Base-by-base conservation (phyloP, 306 rosid genomes). In the Astragalus glycyphyllos region DNA sequence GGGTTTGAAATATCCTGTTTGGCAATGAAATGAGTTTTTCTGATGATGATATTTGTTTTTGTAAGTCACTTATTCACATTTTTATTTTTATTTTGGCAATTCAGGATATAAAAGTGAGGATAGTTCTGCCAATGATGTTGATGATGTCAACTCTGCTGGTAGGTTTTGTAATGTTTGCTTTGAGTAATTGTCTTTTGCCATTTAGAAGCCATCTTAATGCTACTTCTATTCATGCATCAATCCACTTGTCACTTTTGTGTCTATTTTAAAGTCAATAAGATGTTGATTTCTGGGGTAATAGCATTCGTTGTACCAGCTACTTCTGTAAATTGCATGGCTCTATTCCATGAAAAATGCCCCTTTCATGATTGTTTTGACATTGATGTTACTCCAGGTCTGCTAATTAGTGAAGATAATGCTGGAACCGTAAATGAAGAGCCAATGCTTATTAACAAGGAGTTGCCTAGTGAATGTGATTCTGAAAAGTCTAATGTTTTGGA, bases 71-170 rank as follows among this genome's bases (percentile, higher is more conserved):
- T 56, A 6, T 38, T 17, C 16, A 7, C 64, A 57, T 8, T 53
- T 63, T 55, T 12, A 2, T 44, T 17, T 20, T 2, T 69, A 42
- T 23, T 44, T 46, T 65, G 64, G n/a, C 42, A 5, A 65, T 81
- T 60, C 80, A 87, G 96, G 98, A 65, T 86, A 86, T 80, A 68
- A 70, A 72, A 82, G 88, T 58, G 98, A 86, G 86, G 97, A 90
- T 74, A 69, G 87, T 86, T 88, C 96, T 23, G 88, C 60, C 40
- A 79, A 82, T 16, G 96, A 80, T 16, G 72, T 79, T 81, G 87
- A 84, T 81, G 87, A 84, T 67, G 75, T 57, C 41, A 82, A 85
- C 74, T 64, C 83, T 5, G 61, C 90, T 63, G 96, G 92, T 89
- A 65, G 26, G 76, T 35, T 53, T 80, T 80, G 26, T 7, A 34